phyloP scores from a whole-genome alignment of 2,329 filamentous ascomycete genomes.

The Akanthomyces dipterigenus region DNA sequence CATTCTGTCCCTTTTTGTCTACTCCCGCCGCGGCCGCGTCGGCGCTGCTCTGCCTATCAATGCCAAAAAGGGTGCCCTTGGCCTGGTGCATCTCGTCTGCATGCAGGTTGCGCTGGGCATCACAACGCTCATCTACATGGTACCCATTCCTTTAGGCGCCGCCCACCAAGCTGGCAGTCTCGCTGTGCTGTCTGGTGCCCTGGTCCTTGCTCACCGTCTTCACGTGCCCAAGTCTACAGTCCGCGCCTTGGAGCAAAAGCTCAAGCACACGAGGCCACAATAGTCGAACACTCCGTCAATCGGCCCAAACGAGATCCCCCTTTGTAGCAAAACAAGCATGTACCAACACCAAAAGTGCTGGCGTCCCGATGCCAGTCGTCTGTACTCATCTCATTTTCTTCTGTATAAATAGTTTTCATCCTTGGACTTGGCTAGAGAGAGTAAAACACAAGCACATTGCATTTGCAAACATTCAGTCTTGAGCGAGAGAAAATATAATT shows the following conservation, averaged over 20 bases:
- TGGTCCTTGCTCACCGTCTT: conserved; percentile 72
- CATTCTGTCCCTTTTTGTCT: conserved; percentile 74
- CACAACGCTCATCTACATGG: conserved; percentile 85
- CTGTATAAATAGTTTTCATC: conserved; percentile 3
- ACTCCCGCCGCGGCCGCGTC: conserved; percentile 60
- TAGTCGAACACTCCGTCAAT: background rate
- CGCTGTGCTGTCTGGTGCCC: conserved; percentile 72
- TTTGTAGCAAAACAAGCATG: conserved; percentile 6
- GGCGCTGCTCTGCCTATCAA: conserved; percentile 52
- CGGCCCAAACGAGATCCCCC: background rate
- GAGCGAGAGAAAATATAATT: conserved; percentile 51
- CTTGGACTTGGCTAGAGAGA: background rate
- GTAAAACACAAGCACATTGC: background rate
- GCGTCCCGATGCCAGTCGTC: background rate
- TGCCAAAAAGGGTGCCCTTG: conserved; percentile 63
- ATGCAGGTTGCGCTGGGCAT: conserved; percentile 85
- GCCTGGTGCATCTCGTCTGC: conserved; percentile 74
- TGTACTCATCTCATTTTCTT: conserved; percentile 11
- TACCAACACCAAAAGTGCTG: background rate
- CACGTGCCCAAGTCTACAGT: conserved; percentile 64
- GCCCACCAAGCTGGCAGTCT: conserved; percentile 89
- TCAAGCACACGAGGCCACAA: conserved; percentile 33
- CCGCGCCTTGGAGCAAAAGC: conserved; percentile 48
- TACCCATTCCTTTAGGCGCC: conserved; percentile 80
- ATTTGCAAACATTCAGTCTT: background rate